phyloP scores from a whole-genome alignment of 495 filamentous ascomycete genomes.

The Jackrogersella minutella region DNA sequence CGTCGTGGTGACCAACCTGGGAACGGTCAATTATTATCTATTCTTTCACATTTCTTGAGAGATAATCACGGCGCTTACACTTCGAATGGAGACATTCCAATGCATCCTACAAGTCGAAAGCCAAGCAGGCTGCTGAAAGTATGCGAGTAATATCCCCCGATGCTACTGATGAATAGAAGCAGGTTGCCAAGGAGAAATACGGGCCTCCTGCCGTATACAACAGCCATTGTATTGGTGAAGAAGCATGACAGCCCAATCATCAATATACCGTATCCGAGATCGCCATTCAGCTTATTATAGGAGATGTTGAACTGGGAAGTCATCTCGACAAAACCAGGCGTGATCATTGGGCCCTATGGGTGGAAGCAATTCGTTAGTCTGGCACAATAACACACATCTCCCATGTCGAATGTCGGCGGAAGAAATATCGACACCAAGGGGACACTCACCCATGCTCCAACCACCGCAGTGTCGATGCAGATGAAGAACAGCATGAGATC shows the following conservation, averaged over 20 bases:
- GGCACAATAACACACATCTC: not conserved
- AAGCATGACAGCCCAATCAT: slow-evolving; percentile 62
- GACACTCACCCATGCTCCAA: slow-evolving; percentile 39
- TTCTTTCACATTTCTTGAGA: not conserved
- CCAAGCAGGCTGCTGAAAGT: slow-evolving; percentile 51
- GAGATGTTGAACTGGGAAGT: slow-evolving; percentile 50
- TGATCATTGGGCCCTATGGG: slow-evolving; percentile 53
- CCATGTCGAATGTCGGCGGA: not conserved
- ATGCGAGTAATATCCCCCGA: slow-evolving; percentile 57
- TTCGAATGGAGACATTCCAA: slow-evolving; percentile 61
- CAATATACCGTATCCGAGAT: slow-evolving; percentile 58
- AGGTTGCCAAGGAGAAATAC: slow-evolving; percentile 63
- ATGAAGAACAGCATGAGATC: slow-evolving; percentile 44
- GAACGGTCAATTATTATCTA: not conserved
- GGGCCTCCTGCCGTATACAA: slow-evolving; percentile 65
- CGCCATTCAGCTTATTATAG: slow-evolving; percentile 49
- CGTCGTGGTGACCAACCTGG: slow-evolving; percentile 51
- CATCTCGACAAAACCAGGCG: slow-evolving; percentile 46
- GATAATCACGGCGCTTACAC: slow-evolving; percentile 28
- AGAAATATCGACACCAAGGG: not conserved
- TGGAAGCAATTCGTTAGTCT: not conserved
- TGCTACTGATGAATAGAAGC: slow-evolving; percentile 59
- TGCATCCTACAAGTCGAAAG: slow-evolving; percentile 50
- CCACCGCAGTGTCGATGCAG: slow-evolving; percentile 52
- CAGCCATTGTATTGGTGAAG: slow-evolving; percentile 61